Evolutionary conservation across 305 asterid genomes (phyloP).

Genomic region (Caryopteris hybrid): DNA sequence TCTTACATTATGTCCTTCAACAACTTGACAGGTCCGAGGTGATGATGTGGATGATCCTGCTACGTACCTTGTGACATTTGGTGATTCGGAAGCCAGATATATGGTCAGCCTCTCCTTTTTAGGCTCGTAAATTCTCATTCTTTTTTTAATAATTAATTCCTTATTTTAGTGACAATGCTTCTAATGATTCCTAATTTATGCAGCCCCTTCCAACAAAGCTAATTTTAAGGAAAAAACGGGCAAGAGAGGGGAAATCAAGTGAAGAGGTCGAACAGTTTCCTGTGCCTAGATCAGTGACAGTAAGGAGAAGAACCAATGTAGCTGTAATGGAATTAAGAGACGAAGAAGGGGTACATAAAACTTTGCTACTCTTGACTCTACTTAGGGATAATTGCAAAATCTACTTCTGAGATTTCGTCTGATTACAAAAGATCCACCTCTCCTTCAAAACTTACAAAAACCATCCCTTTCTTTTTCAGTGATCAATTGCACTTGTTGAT

Average conservation of each 20-base stretch:
- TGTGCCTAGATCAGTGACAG: slow-evolving; percentile 70
- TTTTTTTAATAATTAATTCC: too few species aligned
- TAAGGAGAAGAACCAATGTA: slow-evolving; percentile 58
- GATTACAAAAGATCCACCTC: background rate
- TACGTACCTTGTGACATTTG: slow-evolving; percentile 71
- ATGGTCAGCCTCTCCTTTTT: slow-evolving; percentile 36
- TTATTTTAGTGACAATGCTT: background rate
- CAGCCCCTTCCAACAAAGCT: slow-evolving; percentile 96
- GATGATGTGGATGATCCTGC: slow-evolving; percentile 82
- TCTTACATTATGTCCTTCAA: slow-evolving; percentile 12
- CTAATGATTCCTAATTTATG: background rate
- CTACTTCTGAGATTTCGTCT: background rate
- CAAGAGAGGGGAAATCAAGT: slow-evolving; percentile 75
- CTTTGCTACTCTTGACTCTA: background rate
- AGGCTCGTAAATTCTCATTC: background rate
- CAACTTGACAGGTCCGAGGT: slow-evolving; percentile 62
- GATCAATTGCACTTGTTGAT: too few species aligned
- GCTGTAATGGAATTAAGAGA: slow-evolving; percentile 65
- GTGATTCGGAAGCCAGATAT: slow-evolving; percentile 65
- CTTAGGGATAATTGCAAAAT: background rate
- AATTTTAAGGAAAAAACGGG: slow-evolving; percentile 77
- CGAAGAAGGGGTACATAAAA: slow-evolving; percentile 51
- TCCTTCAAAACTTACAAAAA: too few species aligned
- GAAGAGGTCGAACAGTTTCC: slow-evolving; percentile 85
- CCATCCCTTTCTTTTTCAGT: too few species aligned